Base-by-base conservation (phyloP, 129 eudicot species). In the Dittrichia graveolens region DNA sequence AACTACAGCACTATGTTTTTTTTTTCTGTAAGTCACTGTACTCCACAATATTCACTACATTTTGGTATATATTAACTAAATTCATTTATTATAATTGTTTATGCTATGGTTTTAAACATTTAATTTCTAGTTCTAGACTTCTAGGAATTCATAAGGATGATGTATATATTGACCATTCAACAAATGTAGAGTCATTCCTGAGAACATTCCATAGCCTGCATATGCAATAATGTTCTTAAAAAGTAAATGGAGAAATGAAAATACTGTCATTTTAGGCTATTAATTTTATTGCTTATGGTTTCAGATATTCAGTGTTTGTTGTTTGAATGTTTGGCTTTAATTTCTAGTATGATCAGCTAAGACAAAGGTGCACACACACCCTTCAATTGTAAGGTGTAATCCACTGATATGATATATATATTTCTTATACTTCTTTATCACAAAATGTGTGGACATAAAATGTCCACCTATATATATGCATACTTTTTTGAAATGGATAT, bases 401-500 rank as follows among this genome's bases (percentile, higher is more conserved):
- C 52, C 43, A 39, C 42, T 55, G 11, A 59, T 72, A 16, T 72
- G 59, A 58, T 72, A 16, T 74, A 11, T 11, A 74, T 47, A 9
- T 61, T 47, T 37, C 49, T 61, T 5, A 38, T 49, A 39, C 34
- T 73, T 48, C 16, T 61, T 49, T 9, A 12, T 43, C 56, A 75
- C 54, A 44, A 55, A 54, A 58, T 75, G 10, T 75, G 67, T 65
- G 60, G 66, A 65, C 24, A 44, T 65, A 40, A 75, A 31, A 31
- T 34, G 54, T 75, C 48, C 65, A 75, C 66, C 48, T 56, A 65
- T 37, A 5, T 6, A 5, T 6, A 71, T 54, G 49, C 60, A 48
- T 50, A 50, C 40, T 38, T 7, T 65, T 54, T 75, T 13, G 45
- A 15, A 75, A 65, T 75, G 67, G 79, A 75, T 75, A 60, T 73